Conservation (phyloP, 495 filamentous ascomycete genomes). For the Aspergillus hancockii region DNA sequence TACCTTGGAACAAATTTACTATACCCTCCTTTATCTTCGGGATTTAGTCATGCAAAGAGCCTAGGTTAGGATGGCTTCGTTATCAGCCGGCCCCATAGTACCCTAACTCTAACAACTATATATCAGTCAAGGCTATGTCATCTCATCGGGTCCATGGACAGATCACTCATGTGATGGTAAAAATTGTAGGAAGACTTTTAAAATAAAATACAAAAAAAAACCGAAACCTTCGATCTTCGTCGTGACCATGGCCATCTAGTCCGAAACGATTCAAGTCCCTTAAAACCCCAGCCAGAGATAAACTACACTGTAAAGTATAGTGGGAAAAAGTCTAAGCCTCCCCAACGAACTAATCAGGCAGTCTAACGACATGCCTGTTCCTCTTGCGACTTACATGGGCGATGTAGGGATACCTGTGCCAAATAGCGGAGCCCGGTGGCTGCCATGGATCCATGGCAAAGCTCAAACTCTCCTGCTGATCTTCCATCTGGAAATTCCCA, state of each 20-base stretch:
- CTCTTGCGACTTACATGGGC: not conserved
- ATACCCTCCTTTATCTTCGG: not conserved
- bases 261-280: not conserved
- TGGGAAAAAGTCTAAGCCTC: not conserved
- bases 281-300: not conserved
- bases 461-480: slow-evolving; percentile 22
- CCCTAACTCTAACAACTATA: not conserved
- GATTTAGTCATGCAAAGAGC: slow-evolving; percentile 1
- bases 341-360: not conserved
- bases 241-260: not conserved
- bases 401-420: slow-evolving; percentile 5
- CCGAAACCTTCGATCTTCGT: not conserved
- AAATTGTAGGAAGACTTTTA: not conserved
- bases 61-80: not conserved
- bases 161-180: not conserved
- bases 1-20: not conserved
- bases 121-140: not conserved
- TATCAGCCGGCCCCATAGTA: not conserved
- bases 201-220: not conserved
- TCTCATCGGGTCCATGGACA: not conserved
- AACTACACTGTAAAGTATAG: not conserved
- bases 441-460: slow-evolving; percentile 23
- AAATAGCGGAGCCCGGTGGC: slow-evolving; percentile 16
- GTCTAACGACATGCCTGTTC: not conserved
- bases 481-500: slow-evolving; percentile 19